These are phyloP conservation scores for Sequoia sempervirens DNA, from an alignment of 75 land plant species.

Conservation along the genomic window DNA sequence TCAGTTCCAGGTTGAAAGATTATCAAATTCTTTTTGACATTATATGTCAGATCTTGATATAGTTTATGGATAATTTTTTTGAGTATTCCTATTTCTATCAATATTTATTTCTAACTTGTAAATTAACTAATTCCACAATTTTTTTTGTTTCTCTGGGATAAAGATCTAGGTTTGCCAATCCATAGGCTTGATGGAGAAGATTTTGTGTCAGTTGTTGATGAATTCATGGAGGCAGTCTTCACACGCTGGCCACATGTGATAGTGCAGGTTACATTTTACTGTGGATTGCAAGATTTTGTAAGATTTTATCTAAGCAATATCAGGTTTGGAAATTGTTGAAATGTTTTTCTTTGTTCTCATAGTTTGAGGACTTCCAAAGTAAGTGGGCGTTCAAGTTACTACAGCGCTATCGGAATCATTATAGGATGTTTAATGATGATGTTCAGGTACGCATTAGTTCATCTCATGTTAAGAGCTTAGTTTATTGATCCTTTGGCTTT, in stretches of 20 bases:
- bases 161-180: slow-evolving; percentile 86
- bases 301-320: background rate
- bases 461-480: background rate
- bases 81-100: background rate
- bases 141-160: background rate
- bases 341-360: slow-evolving; percentile 6
- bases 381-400: slow-evolving; percentile 98
- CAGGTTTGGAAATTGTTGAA: background rate
- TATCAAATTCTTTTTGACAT: background rate
- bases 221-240: slow-evolving; percentile 97
- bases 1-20: background rate
- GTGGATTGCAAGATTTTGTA: background rate
- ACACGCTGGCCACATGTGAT: slow-evolving; percentile 99
- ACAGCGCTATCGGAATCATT: slow-evolving; percentile 83
- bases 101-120: background rate
- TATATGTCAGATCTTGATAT: background rate
- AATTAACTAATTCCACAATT: background rate
- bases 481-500: background rate
- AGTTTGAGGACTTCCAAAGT: slow-evolving; percentile 99
- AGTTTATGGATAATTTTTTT: background rate
- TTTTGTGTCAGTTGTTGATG: slow-evolving; percentile 84
- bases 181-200: slow-evolving; percentile 95
- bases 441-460: slow-evolving; percentile 60
- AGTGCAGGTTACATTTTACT: slow-evolving; percentile 65
- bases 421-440: slow-evolving; percentile 98